Base-by-base conservation (phyloP, 2,329 filamentous ascomycete genomes). In the Penicillium sp. region DNA sequence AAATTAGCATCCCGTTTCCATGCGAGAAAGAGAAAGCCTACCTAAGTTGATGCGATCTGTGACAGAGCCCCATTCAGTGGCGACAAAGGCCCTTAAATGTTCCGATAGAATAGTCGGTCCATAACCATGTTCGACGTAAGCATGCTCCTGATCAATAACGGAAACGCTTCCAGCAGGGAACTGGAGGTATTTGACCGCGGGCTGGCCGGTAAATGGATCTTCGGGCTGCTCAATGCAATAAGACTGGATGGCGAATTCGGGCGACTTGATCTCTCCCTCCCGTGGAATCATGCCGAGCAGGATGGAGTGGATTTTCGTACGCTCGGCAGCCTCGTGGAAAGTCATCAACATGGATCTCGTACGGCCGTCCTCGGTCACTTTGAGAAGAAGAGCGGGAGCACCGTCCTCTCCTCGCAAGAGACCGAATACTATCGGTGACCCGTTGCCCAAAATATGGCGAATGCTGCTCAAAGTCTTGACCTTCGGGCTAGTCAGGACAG, bases 31-130 rank as follows among this genome's bases (percentile, higher is more conserved):
- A 23, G 43, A 31, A 21, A 58, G 2, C 75, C 71, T 75, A 80
- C 81, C 79, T 53, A 95, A 81, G 65, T 96, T 96, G 68, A 96
- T 81, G 38, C 92, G 85, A 74, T 97, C 92, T 2, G 90, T 91
- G 16, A 95, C 79, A 41, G 87, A 90, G 48, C 91, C 90, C 63
- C 87, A 86, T 59, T 88, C 84, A 62, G 89, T 90, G 56, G 91
- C 87, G 33, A 90, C 81, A 52, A 95, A 82, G 19, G 95, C 81
- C 29, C 91, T 85, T 60, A 96, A 77, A 64, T 84, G 84, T 67
- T 94, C 88, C 0, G 91, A 90, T 52, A 92, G 81, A 29, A 95
- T 86, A 0, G 89, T 91, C 2, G 84, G 82, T 1, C 85, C 79
- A 34, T 81, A 78, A 34, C 86, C 85, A 39, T 82, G 77, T 19